Percentiles rank a stretch among this genome's conserved stretches.
These are phyloP conservation scores for Boletus tomentosulus DNA, from an alignment of 768 basidiomycete genomes.

Conservation along the genomic window DNA sequence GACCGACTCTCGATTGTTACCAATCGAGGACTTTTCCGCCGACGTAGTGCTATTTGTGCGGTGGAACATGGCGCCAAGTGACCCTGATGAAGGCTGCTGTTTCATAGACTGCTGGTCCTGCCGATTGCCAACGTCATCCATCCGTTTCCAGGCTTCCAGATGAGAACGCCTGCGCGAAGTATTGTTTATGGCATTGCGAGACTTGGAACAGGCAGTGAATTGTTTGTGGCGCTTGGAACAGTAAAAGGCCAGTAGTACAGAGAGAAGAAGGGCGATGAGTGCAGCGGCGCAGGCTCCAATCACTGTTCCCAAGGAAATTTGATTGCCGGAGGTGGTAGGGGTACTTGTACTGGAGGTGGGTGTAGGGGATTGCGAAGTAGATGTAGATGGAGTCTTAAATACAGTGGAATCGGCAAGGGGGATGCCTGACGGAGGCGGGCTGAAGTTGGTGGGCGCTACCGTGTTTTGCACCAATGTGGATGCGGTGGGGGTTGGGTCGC, in stretches of 20 bases:
- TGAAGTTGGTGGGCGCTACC: background rate
- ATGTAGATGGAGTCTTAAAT: background rate
- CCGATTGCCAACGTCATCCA: constrained; percentile 50
- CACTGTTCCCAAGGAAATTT: constrained; percentile 44
- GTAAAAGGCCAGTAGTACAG: constrained; percentile 51
- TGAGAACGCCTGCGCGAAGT: constrained; percentile 41
- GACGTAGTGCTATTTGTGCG: constrained; percentile 52
- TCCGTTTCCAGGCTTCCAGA: constrained; percentile 53
- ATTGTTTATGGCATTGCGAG: constrained; percentile 41
- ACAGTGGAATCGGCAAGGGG: constrained; percentile 9
- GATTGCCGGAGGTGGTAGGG: constrained; percentile 9
- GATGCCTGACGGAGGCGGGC: constrained; percentile 2
- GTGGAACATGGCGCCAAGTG: constrained; percentile 62
- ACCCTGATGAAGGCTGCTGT: constrained; percentile 37
- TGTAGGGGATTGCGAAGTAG: constrained; percentile 8
- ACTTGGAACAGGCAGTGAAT: constrained; percentile 17
- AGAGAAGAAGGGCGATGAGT: constrained; percentile 45
- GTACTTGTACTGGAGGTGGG: constrained; percentile 5
- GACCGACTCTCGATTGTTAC: constrained; percentile 31
- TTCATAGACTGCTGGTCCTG: constrained; percentile 42
- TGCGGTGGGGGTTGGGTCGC: constrained; percentile 23
- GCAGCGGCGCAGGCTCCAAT: constrained; percentile 63
- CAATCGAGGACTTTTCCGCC: constrained; percentile 41
- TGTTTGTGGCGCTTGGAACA: constrained; percentile 42
- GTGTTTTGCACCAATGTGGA: constrained; percentile 24